phyloP scores from a whole-genome alignment of 1,284 basidiomycete species.

The Sanghuangporus sanghuang region DNA sequence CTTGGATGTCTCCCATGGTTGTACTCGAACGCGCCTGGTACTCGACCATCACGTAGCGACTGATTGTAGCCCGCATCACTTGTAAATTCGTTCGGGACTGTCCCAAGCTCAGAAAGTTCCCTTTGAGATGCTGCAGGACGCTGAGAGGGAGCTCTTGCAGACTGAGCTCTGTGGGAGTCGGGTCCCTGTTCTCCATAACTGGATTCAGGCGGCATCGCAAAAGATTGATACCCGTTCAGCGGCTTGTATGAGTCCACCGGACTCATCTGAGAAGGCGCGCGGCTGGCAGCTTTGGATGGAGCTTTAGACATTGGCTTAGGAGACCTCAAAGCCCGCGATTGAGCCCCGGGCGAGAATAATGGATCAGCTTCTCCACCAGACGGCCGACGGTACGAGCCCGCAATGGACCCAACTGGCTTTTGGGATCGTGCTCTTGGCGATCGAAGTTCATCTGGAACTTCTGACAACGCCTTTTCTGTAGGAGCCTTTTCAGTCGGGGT shows the following conservation, averaged over 20 bases:
- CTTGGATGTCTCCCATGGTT: background rate
- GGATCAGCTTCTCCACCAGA: constrained; percentile 8
- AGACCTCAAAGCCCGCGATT: constrained; percentile 8
- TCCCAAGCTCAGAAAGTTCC: constrained; percentile 12
- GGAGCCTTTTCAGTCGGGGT: constrained; percentile 7
- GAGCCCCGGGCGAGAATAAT: constrained; percentile 3
- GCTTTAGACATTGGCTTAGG: background rate
- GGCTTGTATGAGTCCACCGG: constrained; percentile 8
- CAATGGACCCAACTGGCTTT: constrained; percentile 7
- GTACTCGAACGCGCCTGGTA: background rate
- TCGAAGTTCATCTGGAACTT: constrained; percentile 6
- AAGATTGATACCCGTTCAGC: constrained; percentile 10
- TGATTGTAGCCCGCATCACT: constrained; percentile 1
- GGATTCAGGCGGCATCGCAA: background rate
- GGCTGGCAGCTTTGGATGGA: background rate
- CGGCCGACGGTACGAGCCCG: constrained; percentile 8
- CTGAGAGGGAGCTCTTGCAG: constrained; percentile 6
- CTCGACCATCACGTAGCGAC: background rate
- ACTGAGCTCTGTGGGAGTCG: background rate
- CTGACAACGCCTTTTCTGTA: constrained; percentile 13
- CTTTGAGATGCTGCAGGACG: constrained; percentile 4
- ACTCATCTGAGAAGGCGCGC: constrained; percentile 12
- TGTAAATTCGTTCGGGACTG: constrained; percentile 11
- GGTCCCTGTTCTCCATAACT: background rate
- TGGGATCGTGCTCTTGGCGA: constrained; percentile 10